Base-by-base conservation (phyloP, 139 green algal species). In the Micromonas pusilla region DNA sequence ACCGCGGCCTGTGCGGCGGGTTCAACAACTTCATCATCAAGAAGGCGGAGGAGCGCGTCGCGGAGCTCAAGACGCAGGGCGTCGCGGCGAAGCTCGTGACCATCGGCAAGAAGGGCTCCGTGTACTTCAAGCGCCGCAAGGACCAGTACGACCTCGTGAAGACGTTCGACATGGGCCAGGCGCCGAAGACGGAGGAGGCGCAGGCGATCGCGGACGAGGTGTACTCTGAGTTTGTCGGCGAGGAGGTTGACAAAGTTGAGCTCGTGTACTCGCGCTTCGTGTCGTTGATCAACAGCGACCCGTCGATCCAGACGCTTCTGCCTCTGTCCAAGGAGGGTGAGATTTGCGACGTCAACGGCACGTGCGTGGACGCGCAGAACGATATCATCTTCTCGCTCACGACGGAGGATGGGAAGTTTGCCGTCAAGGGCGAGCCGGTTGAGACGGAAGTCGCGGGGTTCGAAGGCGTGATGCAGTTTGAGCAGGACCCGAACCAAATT, bases 181-280 rank as follows among this genome's bases (percentile, higher is more conserved):
- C 85, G 26, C 96, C 96, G 76, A 95, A 93, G 72, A 97, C 92
- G 60, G 95, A 97, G 86, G 95, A 99, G 84, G 92, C 95, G 4
- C 93, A 98, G 89, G 93, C 86, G 60, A 92, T 99, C 45, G 92
- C 94, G 23, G 96, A 99, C 80, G 88, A 96, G 86, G 91, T 99
- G 80, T 99, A 97, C 84, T 86, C 93, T 66, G 88, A 93, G 66
- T 99, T 99, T 86, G 90, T 98, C 53, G 90, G 90, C 30, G 83
- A 88, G 72, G 90, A 97, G 73, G 88, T 91, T 26, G 95, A 99
- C 92, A 99, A 99, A 89, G 95, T 96, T 63, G 93, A 98, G 87
- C 84, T 99, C 63, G 81, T 99, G 31, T 99, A 93, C 91, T 98
- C 95, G 78, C 97, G 97, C 88, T 99, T 99, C 85, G 87, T 98